phyloP scores from a whole-genome alignment of 371 early-diverging fungal species.

The Rhizopus arrhizus region DNA sequence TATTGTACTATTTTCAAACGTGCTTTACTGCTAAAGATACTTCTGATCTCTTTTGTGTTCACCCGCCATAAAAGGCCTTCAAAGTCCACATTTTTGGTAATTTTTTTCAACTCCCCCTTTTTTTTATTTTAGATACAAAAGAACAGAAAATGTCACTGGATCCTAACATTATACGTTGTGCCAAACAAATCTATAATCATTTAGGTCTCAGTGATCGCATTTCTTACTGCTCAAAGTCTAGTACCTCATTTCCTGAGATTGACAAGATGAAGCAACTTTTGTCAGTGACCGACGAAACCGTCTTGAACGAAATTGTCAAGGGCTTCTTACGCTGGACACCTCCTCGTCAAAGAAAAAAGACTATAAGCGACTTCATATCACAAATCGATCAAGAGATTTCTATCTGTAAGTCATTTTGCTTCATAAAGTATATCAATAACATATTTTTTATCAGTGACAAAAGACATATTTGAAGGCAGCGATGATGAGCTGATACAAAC shows the following conservation, averaged over 20 bases:
- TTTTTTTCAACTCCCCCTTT: not conserved
- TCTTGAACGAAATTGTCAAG: conserved; percentile 19
- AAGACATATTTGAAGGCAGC: not conserved
- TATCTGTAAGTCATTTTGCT: conserved; percentile 5
- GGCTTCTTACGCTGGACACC: conserved; percentile 29
- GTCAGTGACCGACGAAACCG: conserved; percentile 10
- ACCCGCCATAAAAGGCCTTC: too few species aligned
- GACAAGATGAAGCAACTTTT: conserved; percentile 32
- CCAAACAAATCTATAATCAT: conserved; percentile 43
- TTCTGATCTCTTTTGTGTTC: too few species aligned
- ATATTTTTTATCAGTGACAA: not conserved
- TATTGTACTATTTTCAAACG: not conserved
- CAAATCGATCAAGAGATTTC: conserved; percentile 24
- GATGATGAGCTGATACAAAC: not conserved
- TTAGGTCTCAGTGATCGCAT: conserved; percentile 32
- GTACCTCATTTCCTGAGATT: conserved; percentile 21
- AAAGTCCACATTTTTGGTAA: not conserved
- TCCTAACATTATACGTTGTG: conserved; percentile 19
- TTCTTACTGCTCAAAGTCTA: not conserved
- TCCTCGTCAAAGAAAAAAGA: conserved; percentile 25
- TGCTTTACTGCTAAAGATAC: not conserved
- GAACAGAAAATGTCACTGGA: not conserved
- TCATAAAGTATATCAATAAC: not conserved
- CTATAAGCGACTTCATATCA: conserved; percentile 16
- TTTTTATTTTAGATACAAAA: not conserved